Conservation (phyloP, 1,284 basidiomycete genomes). For the Cryptococcus neoformans region DNA sequence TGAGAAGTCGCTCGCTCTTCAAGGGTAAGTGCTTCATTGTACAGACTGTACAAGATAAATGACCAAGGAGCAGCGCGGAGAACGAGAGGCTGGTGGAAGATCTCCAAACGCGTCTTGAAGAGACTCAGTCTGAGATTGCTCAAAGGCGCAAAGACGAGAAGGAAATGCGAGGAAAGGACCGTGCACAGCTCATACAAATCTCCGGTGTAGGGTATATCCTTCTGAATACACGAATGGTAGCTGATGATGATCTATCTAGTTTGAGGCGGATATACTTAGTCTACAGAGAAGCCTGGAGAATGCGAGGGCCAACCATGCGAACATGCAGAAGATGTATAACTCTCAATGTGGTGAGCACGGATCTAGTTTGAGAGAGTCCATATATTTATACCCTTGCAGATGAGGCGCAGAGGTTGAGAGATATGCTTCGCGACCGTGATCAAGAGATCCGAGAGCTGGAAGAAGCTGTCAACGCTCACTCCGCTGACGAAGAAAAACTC, state of each 20-base stretch:
- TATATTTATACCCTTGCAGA: constrained; percentile 50
- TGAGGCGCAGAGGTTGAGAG: constrained; percentile 72
- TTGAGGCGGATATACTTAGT: constrained; percentile 75
- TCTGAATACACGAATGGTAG: background rate
- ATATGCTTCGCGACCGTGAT: constrained; percentile 67
- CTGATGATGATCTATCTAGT: constrained; percentile 45
- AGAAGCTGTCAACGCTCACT: constrained; percentile 59
- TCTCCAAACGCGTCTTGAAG: constrained; percentile 67
- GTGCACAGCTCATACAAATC: constrained; percentile 45
- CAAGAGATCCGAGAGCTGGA: constrained; percentile 63
- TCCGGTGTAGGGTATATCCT: constrained; percentile 26
- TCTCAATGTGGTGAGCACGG: constrained; percentile 69
- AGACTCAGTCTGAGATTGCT: constrained; percentile 66
- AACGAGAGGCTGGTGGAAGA: constrained; percentile 75
- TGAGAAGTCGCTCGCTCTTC: constrained; percentile 61
- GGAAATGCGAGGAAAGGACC: constrained; percentile 75
- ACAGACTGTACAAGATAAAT: background rate
- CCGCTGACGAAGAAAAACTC: constrained; percentile 57
- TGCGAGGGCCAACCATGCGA: constrained; percentile 64
- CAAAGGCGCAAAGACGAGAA: constrained; percentile 81
- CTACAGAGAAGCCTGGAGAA: constrained; percentile 67
- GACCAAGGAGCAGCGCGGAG: constrained; percentile 49
- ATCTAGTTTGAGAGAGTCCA: background rate
- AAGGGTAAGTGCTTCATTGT: constrained; percentile 24
- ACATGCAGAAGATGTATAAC: constrained; percentile 75